Evolutionary conservation across 306 rosid species (phyloP).

Genomic region (Prunus salicina): DNA sequence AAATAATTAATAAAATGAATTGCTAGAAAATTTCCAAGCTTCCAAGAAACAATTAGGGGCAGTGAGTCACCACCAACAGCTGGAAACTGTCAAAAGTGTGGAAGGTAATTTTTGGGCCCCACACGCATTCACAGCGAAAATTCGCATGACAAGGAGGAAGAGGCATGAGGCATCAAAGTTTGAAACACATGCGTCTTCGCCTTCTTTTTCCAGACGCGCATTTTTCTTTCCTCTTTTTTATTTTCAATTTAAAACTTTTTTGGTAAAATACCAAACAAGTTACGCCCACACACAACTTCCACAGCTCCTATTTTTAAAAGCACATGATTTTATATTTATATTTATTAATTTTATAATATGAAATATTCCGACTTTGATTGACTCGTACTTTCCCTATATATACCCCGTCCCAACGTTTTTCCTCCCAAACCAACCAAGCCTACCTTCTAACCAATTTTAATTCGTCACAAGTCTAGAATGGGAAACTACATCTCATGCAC

Average conservation of each 20-base stretch:
- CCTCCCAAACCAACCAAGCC: slow-evolving; percentile 10
- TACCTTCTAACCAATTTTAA: background rate
- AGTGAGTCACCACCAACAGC: background rate
- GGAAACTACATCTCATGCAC: slow-evolving; percentile 83
- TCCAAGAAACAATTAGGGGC: background rate
- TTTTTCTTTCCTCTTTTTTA: background rate
- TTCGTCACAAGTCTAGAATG: slow-evolving; percentile 27
- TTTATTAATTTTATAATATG: background rate
- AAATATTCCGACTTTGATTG: background rate
- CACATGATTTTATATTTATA: background rate
- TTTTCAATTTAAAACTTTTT: background rate
- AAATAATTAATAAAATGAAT: background rate
- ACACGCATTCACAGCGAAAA: slow-evolving; percentile 36
- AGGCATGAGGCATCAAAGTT: background rate
- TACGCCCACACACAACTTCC: slow-evolving; percentile 1
- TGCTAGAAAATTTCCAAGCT: background rate
- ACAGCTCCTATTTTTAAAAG: no score
- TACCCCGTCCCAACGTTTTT: background rate
- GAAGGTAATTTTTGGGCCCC: slow-evolving; percentile 21
- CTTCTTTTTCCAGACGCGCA: slow-evolving; percentile 24
- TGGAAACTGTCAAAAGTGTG: background rate
- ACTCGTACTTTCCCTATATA: slow-evolving; percentile 19
- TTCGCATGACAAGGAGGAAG: slow-evolving; percentile 5
- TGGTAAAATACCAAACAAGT: background rate
- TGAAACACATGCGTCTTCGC: slow-evolving; percentile 9